Conservation (phyloP, 352 stramenopile genomes). For the Pythium dissimile region DNA sequence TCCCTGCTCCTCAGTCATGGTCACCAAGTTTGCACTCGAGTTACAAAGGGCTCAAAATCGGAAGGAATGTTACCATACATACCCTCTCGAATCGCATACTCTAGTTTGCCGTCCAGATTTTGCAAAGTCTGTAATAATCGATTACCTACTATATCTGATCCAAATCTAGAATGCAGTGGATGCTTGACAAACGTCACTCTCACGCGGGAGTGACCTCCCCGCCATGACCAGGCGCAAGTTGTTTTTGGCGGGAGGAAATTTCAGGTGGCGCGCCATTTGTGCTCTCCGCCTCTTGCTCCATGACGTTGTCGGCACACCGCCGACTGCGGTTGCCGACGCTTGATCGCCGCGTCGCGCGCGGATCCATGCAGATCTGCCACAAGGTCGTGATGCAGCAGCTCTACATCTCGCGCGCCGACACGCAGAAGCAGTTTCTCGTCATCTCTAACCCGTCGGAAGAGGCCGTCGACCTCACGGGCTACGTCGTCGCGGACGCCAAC, state of each 20-base stretch:
- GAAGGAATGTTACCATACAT: too few relatives aligned
- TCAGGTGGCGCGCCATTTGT: constrained; percentile 1
- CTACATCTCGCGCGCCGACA: constrained; percentile 76
- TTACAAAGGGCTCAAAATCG: too few relatives aligned
- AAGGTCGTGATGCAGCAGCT: constrained; percentile 84
- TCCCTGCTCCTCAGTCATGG: constrained; percentile 8
- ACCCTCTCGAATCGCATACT: not conserved
- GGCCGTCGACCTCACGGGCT: constrained; percentile 67
- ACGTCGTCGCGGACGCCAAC: constrained; percentile 44
- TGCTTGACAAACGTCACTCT: too few relatives aligned
- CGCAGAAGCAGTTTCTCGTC: constrained; percentile 75
- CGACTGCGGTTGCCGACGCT: constrained; percentile 57
- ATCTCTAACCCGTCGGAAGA: constrained; percentile 77
- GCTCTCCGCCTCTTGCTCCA: constrained; percentile 8
- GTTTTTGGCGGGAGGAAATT: constrained; percentile 17
- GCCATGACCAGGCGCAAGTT: not conserved
- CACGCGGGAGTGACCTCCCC: not conserved
- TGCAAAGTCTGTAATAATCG: too few relatives aligned
- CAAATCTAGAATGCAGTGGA: too few relatives aligned
- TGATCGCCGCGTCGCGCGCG: constrained; percentile 66
- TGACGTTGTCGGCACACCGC: constrained; percentile 62
- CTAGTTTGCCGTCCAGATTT: too few relatives aligned
- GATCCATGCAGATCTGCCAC: constrained; percentile 81
- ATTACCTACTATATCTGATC: too few relatives aligned
- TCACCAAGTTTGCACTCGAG: constrained; percentile 5